Evolutionary conservation across 2,329 filamentous ascomycete species (phyloP), one percentile per base, ranked within the genome.

Genomic region (Lecanicillium sp.): DNA sequence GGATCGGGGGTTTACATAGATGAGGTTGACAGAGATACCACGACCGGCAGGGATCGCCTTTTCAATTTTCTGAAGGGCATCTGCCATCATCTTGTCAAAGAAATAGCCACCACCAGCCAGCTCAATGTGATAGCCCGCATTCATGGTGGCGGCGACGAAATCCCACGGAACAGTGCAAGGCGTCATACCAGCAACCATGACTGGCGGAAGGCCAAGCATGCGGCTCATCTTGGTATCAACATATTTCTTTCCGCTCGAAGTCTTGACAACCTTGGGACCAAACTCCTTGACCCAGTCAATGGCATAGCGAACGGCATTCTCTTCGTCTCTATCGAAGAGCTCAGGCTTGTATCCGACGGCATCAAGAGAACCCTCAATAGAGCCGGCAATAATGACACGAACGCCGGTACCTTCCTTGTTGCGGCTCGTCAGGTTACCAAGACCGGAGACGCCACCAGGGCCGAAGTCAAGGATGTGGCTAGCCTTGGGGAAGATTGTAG

Each of bases 331-430:
- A 58, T 98, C 90, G 53, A 98, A 98, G 37, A 98, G 74, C 65
- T 98, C 92, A 3, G 90, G 84, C 73, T 98, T 98, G 72, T 96
- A 98, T 40, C 92, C 92, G 45, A 98, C 84, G 62, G 97, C 92
- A 22, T 76, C 72, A 43, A 94, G 84, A 15, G 88, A 88, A 37
- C 90, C 90, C 53, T 90, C 86, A 53, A 98, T 84, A n/a, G 87
- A 77, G 46, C 94, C 92, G 31, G 88, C 92, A 42, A 98, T 75
- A 49, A 98, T 95, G 48, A 98, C 89, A 44, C 90, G 87, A 27
- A 98, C 92, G 54, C 92, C 92, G 42, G 88, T 97, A 46, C 92
- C 92, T 61, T 98, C 94, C 71, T 98, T 98, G 75, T 97, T 98
- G 53, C 92, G 87, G 72, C 94, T 97, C 42, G 92, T 98, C 47